phyloP scores from a whole-genome alignment of 2,329 filamentous ascomycete genomes.

The Capronia epimyces region DNA sequence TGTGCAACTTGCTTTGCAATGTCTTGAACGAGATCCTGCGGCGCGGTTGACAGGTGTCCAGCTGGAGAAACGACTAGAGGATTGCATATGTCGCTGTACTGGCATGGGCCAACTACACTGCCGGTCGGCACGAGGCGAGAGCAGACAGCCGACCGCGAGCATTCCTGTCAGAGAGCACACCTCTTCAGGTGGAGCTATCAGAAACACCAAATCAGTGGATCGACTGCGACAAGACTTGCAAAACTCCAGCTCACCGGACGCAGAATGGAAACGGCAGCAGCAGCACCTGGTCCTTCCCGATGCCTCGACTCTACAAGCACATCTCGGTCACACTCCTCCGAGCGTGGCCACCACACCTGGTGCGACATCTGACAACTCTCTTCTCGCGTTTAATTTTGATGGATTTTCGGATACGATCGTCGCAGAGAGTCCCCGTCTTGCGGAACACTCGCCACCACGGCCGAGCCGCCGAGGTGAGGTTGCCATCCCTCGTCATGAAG shows the following conservation, averaged over 20 bases:
- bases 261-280: conserved; percentile 5
- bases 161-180: conserved; percentile 6
- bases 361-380: conserved; percentile 17
- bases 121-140: conserved; percentile 3
- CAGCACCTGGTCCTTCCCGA: conserved; percentile 7
- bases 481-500: not conserved
- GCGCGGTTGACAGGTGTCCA: conserved; percentile 33
- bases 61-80: conserved; percentile 31
- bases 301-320: conserved; percentile 8
- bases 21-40: conserved; percentile 35
- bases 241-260: not conserved
- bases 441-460: conserved; percentile 13
- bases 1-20: conserved; percentile 36
- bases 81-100: conserved; percentile 38
- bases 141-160: not conserved
- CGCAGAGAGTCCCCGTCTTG: conserved; percentile 17
- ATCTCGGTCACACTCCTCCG: conserved; percentile 4
- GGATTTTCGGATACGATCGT: conserved; percentile 18
- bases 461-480: conserved; percentile 3
- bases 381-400: conserved; percentile 22
- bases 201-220: not conserved
- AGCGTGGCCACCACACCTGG: conserved; percentile 12
- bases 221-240: conserved; percentile 5
- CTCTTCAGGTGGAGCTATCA: not conserved
- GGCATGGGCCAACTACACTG: conserved; percentile 22